These are phyloP conservation scores for Phytomonas serpens DNA, from an alignment of 208 protist species.

Conservation along the genomic window DNA sequence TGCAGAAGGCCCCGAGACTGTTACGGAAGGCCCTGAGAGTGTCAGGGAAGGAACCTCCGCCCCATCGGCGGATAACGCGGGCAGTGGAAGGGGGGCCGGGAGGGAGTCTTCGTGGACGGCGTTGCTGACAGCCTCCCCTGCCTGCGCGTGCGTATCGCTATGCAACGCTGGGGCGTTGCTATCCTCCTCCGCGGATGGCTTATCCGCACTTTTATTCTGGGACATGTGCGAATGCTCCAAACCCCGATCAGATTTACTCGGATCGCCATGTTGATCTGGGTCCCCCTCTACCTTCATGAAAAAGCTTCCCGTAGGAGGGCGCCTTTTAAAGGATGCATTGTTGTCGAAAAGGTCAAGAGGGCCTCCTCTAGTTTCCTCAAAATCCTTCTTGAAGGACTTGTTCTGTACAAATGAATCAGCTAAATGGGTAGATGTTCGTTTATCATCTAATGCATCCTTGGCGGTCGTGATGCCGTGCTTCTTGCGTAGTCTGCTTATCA, in stretches of 20 bases:
- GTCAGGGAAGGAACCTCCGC: no score
- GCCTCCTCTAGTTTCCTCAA: not conserved
- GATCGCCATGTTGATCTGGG: constrained; percentile 18
- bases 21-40: no score
- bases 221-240: not conserved
- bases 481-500: constrained; percentile 51
- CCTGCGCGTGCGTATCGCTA: constrained; percentile 1
- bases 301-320: constrained; percentile 30
- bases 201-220: not conserved
- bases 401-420: not conserved
- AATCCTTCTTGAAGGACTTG: constrained; percentile 11
- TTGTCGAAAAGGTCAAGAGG: constrained; percentile 27
- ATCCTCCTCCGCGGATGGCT: not conserved
- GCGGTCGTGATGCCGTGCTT: constrained; percentile 41
- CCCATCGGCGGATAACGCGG: no score
- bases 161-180: not conserved
- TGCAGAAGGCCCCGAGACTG: no score
- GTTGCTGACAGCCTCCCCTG: constrained; percentile 4
- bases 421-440: constrained; percentile 6
- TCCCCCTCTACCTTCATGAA: constrained; percentile 23
- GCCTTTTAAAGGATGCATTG: constrained; percentile 38
- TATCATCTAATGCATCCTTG: constrained; percentile 19
- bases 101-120: not conserved
- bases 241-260: not conserved
- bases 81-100: no score